phyloP scores from a whole-genome alignment of 176 grass and related monocot species.

The Avena atlantica region DNA sequence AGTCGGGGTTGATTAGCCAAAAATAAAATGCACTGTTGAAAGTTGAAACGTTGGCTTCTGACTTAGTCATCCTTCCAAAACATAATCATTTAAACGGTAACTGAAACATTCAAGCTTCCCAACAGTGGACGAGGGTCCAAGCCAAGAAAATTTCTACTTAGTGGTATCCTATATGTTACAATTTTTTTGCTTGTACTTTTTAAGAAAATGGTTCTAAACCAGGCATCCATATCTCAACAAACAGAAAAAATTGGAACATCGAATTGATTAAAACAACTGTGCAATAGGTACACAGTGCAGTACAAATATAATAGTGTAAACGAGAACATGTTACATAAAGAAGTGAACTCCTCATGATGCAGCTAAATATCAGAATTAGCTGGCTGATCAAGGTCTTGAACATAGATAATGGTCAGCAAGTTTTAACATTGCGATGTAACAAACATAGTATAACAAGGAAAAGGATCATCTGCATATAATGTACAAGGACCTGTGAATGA shows the following conservation, averaged over 20 bases:
- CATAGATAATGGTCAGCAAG: neutral
- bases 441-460: neutral
- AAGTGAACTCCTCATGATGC: neutral
- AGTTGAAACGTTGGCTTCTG: slow-evolving; percentile 22
- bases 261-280: neutral
- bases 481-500: neutral
- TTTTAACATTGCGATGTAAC: neutral
- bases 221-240: slow-evolving; percentile 3
- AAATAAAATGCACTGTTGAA: neutral
- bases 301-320: neutral
- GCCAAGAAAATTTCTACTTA: neutral
- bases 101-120: slow-evolving; percentile 12
- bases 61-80: neutral
- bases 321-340: neutral
- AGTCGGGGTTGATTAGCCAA: neutral
- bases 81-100: slow-evolving; percentile 13
- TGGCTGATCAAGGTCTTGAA: neutral
- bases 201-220: neutral
- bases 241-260: neutral
- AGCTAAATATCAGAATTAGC: slow-evolving; percentile 10
- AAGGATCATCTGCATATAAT: slow-evolving; percentile 13
- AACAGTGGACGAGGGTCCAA: slow-evolving; percentile 8
- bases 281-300: neutral
- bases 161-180: neutral
- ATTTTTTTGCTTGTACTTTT: neutral